Base-by-base conservation (phyloP, 2,329 filamentous ascomycete genomes). In the Oidium heveae region DNA sequence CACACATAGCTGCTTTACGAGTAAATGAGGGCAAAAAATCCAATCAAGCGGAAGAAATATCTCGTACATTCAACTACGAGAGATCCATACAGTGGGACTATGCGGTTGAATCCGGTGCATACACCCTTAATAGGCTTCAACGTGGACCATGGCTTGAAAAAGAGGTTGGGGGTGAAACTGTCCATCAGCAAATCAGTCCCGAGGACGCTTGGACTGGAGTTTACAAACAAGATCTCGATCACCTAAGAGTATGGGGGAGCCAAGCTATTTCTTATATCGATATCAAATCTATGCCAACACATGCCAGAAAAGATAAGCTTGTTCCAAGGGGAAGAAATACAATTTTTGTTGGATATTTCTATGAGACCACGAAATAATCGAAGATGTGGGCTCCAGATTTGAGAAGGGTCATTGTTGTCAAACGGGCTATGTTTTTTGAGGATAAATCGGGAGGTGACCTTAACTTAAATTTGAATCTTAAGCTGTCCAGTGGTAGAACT, bases 311-410 rank as follows among this genome's bases (percentile, higher is more conserved):
- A n/a, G n/a, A n/a, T n/a, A n/a, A n/a, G n/a, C n/a, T n/a, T n/a
- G n/a, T n/a, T n/a, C n/a, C n/a, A n/a, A n/a, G n/a, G n/a, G n/a
- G n/a, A n/a, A n/a, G n/a, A n/a, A n/a, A n/a, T n/a, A n/a, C n/a
- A n/a, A n/a, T n/a, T n/a, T n/a, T n/a, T n/a, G n/a, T n/a, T n/a
- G n/a, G n/a, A n/a, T n/a, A n/a, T n/a, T n/a, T n/a, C n/a, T n/a
- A n/a, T n/a, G n/a, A n/a, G n/a, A n/a, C n/a, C n/a, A n/a, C n/a
- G n/a, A 51, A 34, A n/a, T n/a, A 51, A 18, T 51, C 24, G 22
- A 51, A 51, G 24, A 51, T 51, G 47, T 51, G 47, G 47, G 47
- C 47, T 10, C 47, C 47, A 33, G 47, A 51, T n/a, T 34, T 51
- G 32, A 32, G 22, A 51, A 12, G 47, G 9, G 47, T 51, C 18